Evolutionary conservation across 352 stramenopile species (phyloP).

Genomic region (Bremia lactucae): DNA sequence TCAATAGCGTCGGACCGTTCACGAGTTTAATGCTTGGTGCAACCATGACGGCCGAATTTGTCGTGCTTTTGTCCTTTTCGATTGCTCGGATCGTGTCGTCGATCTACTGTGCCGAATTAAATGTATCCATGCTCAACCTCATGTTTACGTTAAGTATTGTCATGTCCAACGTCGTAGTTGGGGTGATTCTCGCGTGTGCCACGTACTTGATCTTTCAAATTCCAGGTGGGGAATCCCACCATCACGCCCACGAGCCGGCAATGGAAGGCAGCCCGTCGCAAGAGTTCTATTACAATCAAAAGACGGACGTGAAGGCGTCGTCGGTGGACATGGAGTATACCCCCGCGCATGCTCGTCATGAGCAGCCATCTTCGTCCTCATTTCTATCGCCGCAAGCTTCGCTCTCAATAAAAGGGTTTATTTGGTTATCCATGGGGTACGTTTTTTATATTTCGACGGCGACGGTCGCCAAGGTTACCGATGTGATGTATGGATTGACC

Average conservation of each 20-base stretch:
- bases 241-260: not conserved
- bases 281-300: constrained; percentile 10
- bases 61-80: constrained; percentile 61
- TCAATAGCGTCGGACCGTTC: constrained; percentile 60
- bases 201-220: constrained; percentile 52
- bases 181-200: constrained; percentile 24
- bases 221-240: not conserved
- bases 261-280: not conserved
- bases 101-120: constrained; percentile 43
- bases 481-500: constrained; percentile 31
- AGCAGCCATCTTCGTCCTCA: not conserved
- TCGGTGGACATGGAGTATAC: constrained; percentile 1
- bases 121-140: constrained; percentile 40
- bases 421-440: constrained; percentile 55
- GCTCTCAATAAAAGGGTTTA: constrained; percentile 48
- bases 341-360: too few species aligned
- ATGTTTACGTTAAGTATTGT: constrained; percentile 44
- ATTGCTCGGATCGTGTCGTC: constrained; percentile 51
- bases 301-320: constrained; percentile 5
- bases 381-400: constrained; percentile 5
- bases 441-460: constrained; percentile 48
- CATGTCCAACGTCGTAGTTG: constrained; percentile 38
- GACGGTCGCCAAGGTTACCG: constrained; percentile 33
- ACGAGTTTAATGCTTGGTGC: constrained; percentile 61
- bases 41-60: constrained; percentile 58